These are phyloP conservation scores for Gamsiella multidivaricata DNA, from an alignment of 192 early-diverging fungal genomes.

Conservation along the genomic window DNA sequence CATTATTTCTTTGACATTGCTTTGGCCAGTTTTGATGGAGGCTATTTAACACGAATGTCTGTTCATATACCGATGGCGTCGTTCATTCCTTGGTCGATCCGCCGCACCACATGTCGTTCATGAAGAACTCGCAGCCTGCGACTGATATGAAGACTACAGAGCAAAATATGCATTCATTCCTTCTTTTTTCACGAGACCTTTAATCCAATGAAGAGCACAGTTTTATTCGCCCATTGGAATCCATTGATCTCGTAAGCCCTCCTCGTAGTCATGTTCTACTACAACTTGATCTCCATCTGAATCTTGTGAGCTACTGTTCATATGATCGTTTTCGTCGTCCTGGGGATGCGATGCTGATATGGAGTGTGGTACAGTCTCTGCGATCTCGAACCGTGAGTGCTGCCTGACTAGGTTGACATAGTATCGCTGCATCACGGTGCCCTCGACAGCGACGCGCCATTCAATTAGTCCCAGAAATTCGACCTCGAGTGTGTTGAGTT, in stretches of 20 bases:
- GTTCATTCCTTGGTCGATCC: too few species aligned
- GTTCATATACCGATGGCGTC: too few species aligned
- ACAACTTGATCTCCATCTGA: conserved; percentile 30
- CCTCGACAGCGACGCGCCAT: conserved; percentile 86
- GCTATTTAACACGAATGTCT: too few species aligned
- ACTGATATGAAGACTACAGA: too few species aligned
- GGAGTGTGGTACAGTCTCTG: conserved; percentile 8
- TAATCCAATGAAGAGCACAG: background rate
- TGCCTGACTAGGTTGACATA: conserved; percentile 92
- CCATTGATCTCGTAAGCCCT: conserved; percentile 48
- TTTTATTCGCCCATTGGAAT: conserved; percentile 54
- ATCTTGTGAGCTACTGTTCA: conserved; percentile 12
- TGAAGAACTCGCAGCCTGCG: too few species aligned
- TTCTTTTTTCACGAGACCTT: background rate
- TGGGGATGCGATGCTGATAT: conserved; percentile 6
- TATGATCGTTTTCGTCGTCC: conserved; percentile 18
- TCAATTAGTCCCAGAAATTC: conserved; percentile 91
- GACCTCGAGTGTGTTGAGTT: conserved; percentile 93
- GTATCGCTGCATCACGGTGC: conserved; percentile 88
- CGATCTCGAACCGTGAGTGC: conserved; percentile 66
- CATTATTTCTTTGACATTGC: background rate
- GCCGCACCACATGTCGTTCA: too few species aligned
- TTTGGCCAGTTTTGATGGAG: too few species aligned
- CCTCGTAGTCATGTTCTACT: conserved; percentile 38
- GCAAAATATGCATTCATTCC: conserved; percentile 1